These are phyloP conservation scores for Erysimum cheiranthoides DNA, from an alignment of 345 rosid species.

Conservation along the genomic window DNA sequence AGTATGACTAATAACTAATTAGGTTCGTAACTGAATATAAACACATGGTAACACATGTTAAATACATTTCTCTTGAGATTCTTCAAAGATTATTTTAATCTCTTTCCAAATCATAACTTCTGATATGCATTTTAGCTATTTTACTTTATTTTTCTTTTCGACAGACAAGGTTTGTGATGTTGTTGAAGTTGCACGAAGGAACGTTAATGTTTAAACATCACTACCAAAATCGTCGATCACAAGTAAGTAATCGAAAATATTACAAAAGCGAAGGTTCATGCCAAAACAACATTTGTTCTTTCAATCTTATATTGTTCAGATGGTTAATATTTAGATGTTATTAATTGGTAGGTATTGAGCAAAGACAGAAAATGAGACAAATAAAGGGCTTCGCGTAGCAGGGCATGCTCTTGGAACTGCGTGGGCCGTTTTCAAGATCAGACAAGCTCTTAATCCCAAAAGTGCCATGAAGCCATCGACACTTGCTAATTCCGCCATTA, in stretches of 20 bases:
- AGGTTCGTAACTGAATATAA: conserved; percentile 6
- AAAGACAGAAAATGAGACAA: conserved; percentile 75
- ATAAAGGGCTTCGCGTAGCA: conserved; percentile 81
- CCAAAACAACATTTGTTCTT: conserved; percentile 5
- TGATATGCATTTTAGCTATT: neutral
- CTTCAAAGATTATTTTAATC: conserved; percentile 27
- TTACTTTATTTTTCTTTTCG: neutral
- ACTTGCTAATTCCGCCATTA: conserved; percentile 64
- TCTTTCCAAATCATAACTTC: conserved; percentile 16
- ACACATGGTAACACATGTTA: neutral
- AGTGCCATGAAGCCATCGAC: conserved; percentile 60
- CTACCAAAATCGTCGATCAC: conserved; percentile 79
- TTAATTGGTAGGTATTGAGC: conserved; percentile 70
- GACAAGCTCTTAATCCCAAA: conserved; percentile 81
- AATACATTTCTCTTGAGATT: conserved; percentile 31
- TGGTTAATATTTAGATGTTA: conserved; percentile 4
- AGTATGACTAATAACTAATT: neutral
- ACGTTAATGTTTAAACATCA: conserved; percentile 86
- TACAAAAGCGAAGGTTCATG: neutral
- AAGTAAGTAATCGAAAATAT: conserved; percentile 47
- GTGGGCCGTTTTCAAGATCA: conserved; percentile 81
- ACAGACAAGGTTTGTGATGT: conserved; percentile 88
- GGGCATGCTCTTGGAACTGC: conserved; percentile 93
- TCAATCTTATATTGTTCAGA: neutral
- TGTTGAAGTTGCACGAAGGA: conserved; percentile 87